phyloP scores from a whole-genome alignment of 345 rosid genomes.

The Aegle marmelos region DNA sequence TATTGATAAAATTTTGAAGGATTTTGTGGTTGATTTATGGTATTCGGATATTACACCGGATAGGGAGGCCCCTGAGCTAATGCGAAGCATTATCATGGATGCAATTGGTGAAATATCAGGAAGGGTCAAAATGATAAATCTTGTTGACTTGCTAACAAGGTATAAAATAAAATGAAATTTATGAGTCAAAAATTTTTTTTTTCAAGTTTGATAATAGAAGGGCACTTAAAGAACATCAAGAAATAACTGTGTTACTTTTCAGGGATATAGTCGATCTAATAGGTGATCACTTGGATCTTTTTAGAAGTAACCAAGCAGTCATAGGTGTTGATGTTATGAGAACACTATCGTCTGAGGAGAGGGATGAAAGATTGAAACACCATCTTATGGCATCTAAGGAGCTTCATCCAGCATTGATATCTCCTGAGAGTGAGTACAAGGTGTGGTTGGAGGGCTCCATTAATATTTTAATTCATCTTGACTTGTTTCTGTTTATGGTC shows the following conservation, averaged over 20 bases:
- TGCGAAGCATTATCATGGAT: slow-evolving; percentile 78
- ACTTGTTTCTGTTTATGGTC: slow-evolving; percentile 8
- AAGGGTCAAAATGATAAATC: slow-evolving; percentile 78
- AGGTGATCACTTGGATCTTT: slow-evolving; percentile 88
- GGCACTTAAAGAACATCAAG: slow-evolving; percentile 1
- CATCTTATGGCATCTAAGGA: slow-evolving; percentile 84
- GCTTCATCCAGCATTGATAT: slow-evolving; percentile 86
- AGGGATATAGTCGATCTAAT: slow-evolving; percentile 93
- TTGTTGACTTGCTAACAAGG: slow-evolving; percentile 88
- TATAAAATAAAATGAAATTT: slow-evolving; percentile 7
- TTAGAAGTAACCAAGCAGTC: slow-evolving; percentile 86
- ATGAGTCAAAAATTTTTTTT: not conserved
- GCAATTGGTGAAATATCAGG: slow-evolving; percentile 84
- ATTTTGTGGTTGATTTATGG: slow-evolving; percentile 86
- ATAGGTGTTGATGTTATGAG: slow-evolving; percentile 90
- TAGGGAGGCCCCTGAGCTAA: slow-evolving; percentile 83
- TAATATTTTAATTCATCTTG: slow-evolving; percentile 7
- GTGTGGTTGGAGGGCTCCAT: slow-evolving; percentile 57
- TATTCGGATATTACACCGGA: slow-evolving; percentile 90
- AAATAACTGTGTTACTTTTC: slow-evolving; percentile 33
- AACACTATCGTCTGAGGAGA: slow-evolving; percentile 79
- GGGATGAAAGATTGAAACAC: slow-evolving; percentile 90
- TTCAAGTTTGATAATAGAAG: slow-evolving; percentile 6
- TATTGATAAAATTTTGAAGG: slow-evolving; percentile 78
- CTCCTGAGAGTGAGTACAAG: slow-evolving; percentile 99